These are phyloP conservation scores for Pseudopyrenochaeta lycopersici DNA, from an alignment of 2,329 filamentous ascomycete species.

Conservation along the genomic window DNA sequence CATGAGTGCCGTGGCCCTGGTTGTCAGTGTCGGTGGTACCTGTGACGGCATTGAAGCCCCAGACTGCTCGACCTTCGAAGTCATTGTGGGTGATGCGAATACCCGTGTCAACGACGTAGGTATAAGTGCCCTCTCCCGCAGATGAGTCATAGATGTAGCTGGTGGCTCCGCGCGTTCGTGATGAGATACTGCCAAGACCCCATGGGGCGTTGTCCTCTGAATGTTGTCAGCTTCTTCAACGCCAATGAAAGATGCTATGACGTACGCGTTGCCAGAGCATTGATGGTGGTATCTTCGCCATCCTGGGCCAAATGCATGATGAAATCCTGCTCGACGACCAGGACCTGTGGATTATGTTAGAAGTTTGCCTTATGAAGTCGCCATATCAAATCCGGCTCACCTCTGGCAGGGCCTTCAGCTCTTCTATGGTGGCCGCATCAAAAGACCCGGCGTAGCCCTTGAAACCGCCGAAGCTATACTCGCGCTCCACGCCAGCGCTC, in stretches of 20 bases:
- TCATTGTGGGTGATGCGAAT: slow-evolving; percentile 62
- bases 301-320: slow-evolving; percentile 25
- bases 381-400: slow-evolving; percentile 9
- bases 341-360: slow-evolving; percentile 22
- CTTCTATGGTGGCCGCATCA: slow-evolving; percentile 39
- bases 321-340: slow-evolving; percentile 37
- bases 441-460: slow-evolving; percentile 45
- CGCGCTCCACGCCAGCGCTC: slow-evolving; percentile 34
- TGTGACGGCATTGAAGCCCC: slow-evolving; percentile 39
- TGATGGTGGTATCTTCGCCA: slow-evolving; percentile 3
- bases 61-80: slow-evolving; percentile 40
- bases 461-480: slow-evolving; percentile 40
- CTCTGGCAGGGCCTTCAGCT: slow-evolving; percentile 38
- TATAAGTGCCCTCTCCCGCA: slow-evolving; percentile 36
- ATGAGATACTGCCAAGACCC: slow-evolving; percentile 43
- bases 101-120: slow-evolving; percentile 72
- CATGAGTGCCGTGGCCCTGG: slow-evolving; percentile 45
- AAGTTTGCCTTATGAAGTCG: not conserved
- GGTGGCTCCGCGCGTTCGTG: slow-evolving; percentile 21
- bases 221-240: slow-evolving; percentile 6
- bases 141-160: slow-evolving; percentile 38
- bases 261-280: slow-evolving; percentile 31
- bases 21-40: slow-evolving; percentile 29
- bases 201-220: slow-evolving; percentile 32
- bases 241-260: not conserved